phyloP scores from a whole-genome alignment of 1,139 yeast genomes.

The Hyphopichia burtonii region DNA sequence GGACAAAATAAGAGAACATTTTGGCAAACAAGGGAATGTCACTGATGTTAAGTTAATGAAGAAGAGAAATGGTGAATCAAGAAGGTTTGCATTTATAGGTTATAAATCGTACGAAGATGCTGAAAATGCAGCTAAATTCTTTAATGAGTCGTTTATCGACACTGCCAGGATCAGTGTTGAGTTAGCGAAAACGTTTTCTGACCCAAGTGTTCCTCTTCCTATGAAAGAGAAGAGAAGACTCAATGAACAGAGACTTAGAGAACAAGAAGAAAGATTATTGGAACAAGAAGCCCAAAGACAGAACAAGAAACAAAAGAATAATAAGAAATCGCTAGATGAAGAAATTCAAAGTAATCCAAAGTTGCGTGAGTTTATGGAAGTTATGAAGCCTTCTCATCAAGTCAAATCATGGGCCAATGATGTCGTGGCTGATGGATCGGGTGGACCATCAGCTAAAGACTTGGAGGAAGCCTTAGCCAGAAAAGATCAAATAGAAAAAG shows the following conservation, averaged over 20 bases:
- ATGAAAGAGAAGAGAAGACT: constrained; percentile 62
- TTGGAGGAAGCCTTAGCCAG: constrained; percentile 40
- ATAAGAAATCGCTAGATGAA: constrained; percentile 44
- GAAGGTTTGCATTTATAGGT: constrained; percentile 94
- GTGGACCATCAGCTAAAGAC: constrained; percentile 47
- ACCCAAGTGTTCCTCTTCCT: constrained; percentile 75
- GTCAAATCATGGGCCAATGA: constrained; percentile 78
- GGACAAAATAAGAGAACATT: constrained; percentile 68
- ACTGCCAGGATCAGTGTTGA: constrained; percentile 79
- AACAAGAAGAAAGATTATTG: constrained; percentile 52
- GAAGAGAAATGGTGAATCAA: constrained; percentile 78
- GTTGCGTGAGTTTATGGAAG: constrained; percentile 76
- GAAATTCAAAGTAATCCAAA: constrained; percentile 65
- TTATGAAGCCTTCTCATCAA: constrained; percentile 72
- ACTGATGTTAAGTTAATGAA: constrained; percentile 88
- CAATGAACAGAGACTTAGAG: constrained; percentile 51
- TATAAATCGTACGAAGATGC: constrained; percentile 75
- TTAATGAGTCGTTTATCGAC: constrained; percentile 76
- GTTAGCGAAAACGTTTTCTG: constrained; percentile 81
- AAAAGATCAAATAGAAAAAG: constrained; percentile 15
- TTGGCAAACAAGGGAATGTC: constrained; percentile 60
- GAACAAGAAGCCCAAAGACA: constrained; percentile 39
- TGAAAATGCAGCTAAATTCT: constrained; percentile 69
- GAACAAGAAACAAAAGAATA: constrained; percentile 17
- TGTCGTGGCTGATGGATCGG: constrained; percentile 52